phyloP scores from a whole-genome alignment of 2,329 filamentous ascomycete species.

The Bimuria novae-zelandiae region DNA sequence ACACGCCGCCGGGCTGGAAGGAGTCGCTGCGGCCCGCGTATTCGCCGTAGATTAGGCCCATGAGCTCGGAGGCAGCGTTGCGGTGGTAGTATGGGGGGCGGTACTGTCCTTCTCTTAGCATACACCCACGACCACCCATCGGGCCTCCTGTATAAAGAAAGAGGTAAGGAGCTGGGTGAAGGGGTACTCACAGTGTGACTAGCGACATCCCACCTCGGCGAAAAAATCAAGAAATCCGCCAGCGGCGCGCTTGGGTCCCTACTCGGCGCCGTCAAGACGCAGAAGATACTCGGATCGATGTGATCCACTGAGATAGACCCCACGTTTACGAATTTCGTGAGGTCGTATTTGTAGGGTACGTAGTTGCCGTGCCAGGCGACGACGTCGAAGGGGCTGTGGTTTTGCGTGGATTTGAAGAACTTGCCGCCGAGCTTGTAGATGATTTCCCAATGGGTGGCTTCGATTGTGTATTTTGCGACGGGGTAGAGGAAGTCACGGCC shows the following conservation, averaged over 20 bases:
- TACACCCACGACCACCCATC: no score
- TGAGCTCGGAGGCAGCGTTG: constrained; percentile 69
- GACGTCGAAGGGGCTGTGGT: constrained; percentile 76
- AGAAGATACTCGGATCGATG: constrained; percentile 79
- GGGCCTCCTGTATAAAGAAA: no score
- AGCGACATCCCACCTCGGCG: constrained; percentile 65
- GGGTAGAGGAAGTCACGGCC: constrained; percentile 72
- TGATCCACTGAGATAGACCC: constrained; percentile 77
- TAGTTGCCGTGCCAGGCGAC: constrained; percentile 83
- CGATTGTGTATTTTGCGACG: constrained; percentile 66
- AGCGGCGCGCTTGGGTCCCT: constrained; percentile 65
- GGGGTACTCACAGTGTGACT: constrained; percentile 12
- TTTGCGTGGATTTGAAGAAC: constrained; percentile 68
- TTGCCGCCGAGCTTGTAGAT: constrained; percentile 63
- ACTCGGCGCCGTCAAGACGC: constrained; percentile 64
- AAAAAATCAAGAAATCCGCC: constrained; percentile 69
- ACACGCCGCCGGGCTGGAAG: constrained; percentile 65
- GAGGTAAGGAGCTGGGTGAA: not conserved
- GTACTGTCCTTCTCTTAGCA: no score
- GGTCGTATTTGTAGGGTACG: constrained; percentile 77
- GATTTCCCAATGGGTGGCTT: constrained; percentile 49
- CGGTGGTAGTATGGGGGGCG: constrained; percentile 65
- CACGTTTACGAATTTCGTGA: constrained; percentile 76
- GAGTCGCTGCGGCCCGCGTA: constrained; percentile 58
- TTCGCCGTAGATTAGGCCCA: constrained; percentile 65